phyloP scores from a whole-genome alignment of 2,329 filamentous ascomycete genomes.

The Nemania bipapillata region DNA sequence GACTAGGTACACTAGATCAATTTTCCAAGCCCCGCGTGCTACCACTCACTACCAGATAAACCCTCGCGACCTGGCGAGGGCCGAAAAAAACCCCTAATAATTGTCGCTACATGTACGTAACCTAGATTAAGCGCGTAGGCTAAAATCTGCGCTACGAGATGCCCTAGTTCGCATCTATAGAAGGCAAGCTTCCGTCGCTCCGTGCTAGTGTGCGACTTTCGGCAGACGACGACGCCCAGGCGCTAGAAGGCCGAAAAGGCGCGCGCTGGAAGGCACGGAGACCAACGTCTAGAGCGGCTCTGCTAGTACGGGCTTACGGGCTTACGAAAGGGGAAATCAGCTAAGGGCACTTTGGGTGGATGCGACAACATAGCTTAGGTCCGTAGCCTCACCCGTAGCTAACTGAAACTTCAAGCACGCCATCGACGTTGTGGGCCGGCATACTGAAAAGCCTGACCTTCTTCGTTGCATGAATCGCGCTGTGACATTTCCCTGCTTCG shows the following conservation, averaged over 20 bases:
- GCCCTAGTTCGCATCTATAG: no score
- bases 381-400: neutral
- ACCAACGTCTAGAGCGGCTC: no score
- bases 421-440: neutral
- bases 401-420: constrained; percentile 1
- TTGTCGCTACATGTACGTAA: no score
- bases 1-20: neutral
- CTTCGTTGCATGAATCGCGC: neutral
- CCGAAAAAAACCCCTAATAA: no score
- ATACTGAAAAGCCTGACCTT: neutral
- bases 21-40: neutral
- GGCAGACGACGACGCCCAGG: neutral
- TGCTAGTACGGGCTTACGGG: no score
- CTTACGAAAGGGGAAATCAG: neutral
- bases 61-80: no score
- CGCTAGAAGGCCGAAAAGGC: neutral
- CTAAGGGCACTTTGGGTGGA: neutral
- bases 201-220: neutral
- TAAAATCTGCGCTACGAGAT: no score
- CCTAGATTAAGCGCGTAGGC: no score
- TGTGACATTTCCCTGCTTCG: neutral
- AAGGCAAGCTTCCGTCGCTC: no score
- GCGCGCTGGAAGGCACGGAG: neutral
- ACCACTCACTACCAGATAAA: neutral
- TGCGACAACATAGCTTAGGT: neutral